phyloP scores from a whole-genome alignment of 805 yeast species.

The Pichia sporocuriosa region DNA sequence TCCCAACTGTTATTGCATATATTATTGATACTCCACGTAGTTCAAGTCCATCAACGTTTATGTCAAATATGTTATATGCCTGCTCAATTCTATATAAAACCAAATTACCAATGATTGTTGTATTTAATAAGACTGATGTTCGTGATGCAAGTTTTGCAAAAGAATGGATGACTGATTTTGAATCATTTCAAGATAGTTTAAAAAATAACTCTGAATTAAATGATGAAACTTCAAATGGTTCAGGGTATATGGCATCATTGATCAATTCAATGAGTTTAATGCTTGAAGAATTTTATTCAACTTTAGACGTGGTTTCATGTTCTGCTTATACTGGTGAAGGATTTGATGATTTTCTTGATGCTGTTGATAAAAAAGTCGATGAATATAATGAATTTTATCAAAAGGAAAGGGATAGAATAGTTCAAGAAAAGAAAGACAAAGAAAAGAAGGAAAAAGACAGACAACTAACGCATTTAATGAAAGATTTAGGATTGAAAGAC shows the following conservation, averaged over 20 bases:
- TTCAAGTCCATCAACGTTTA: constrained; percentile 90
- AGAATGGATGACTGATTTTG: constrained; percentile 98
- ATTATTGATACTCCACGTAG: constrained; percentile 95
- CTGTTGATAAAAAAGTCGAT: constrained; percentile 78
- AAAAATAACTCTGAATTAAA: constrained; percentile 59
- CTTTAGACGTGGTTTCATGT: constrained; percentile 86
- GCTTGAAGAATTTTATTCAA: constrained; percentile 93
- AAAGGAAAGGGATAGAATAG: constrained; percentile 77
- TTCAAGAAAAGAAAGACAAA: constrained; percentile 68
- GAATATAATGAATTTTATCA: constrained; percentile 82
- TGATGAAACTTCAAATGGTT: constrained; percentile 50
- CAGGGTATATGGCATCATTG: constrained; percentile 91
- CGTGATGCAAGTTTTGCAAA: constrained; percentile 78
- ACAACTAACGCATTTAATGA: constrained; percentile 67
- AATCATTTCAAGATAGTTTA: constrained; percentile 77
- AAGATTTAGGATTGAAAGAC: constrained; percentile 69
- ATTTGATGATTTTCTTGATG: constrained; percentile 80
- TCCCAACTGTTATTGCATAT: constrained; percentile 94
- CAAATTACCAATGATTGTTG: constrained; percentile 92
- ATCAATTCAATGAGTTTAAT: constrained; percentile 93
- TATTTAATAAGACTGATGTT: constrained; percentile 92
- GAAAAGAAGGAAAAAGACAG: constrained; percentile 68
- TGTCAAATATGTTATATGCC: constrained; percentile 97
- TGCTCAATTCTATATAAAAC: constrained; percentile 95
- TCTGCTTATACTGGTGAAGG: constrained; percentile 93